These are phyloP conservation scores for Leishmania martiniquensis DNA, from an alignment of 208 protist species.

Conservation along the genomic window DNA sequence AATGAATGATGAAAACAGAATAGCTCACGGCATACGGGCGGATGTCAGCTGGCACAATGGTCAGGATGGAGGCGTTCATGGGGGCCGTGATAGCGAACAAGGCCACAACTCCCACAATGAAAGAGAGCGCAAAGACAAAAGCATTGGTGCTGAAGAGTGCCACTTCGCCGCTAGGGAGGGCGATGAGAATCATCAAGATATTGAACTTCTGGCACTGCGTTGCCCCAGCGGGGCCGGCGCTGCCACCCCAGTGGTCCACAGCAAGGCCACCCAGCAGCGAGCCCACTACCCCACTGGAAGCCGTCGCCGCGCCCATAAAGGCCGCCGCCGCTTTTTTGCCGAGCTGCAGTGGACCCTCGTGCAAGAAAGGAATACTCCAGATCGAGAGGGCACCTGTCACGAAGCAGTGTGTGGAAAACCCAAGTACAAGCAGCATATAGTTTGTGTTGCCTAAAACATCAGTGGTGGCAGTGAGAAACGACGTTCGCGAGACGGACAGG, in stretches of 20 bases:
- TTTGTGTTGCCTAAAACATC: constrained; percentile 53
- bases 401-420: constrained; percentile 87
- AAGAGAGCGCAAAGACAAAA: constrained; percentile 37
- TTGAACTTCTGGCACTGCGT: constrained; percentile 67
- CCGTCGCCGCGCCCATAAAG: constrained; percentile 66
- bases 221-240: constrained; percentile 36
- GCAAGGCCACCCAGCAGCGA: constrained; percentile 62
- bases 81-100: constrained; percentile 85
- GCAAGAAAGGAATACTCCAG: constrained; percentile 81
- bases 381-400: constrained; percentile 79
- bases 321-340: constrained; percentile 38
- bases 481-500: not conserved
- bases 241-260: constrained; percentile 76
- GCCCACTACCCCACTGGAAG: constrained; percentile 66
- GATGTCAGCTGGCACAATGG: constrained; percentile 55
- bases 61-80: constrained; percentile 76
- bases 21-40: constrained; percentile 87
- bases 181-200: constrained; percentile 46
- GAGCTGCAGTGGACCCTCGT: constrained; percentile 67
- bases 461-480: constrained; percentile 23
- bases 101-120: constrained; percentile 51
- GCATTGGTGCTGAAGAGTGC: constrained; percentile 46
- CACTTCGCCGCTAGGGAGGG: constrained; percentile 45
- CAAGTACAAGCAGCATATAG: constrained; percentile 73
- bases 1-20: constrained; percentile 88